A percentile compares a stretch with the other conserved stretches of the same genome.
These are phyloP conservation scores for Lumnitzera littorea DNA, from an alignment of 345 rosid species.

Conservation along the genomic window DNA sequence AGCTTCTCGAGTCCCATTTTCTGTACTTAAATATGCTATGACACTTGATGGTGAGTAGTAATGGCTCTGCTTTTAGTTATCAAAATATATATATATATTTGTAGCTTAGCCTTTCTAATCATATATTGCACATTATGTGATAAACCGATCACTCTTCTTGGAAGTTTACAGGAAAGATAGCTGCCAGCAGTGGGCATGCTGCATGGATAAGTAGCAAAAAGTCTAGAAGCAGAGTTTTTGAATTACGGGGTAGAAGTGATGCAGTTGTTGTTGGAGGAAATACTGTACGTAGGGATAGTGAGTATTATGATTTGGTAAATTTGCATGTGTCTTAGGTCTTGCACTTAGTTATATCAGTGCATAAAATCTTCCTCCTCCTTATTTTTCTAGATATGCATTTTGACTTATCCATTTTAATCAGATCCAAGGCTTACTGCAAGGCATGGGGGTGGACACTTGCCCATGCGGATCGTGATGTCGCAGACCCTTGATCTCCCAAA, in stretches of 20 bases:
- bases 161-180: slow-evolving; percentile 71
- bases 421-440: slow-evolving; percentile 89
- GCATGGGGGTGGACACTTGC: slow-evolving; percentile 84
- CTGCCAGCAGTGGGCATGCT: slow-evolving; percentile 88
- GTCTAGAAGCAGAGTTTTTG: slow-evolving; percentile 75
- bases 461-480: slow-evolving; percentile 75
- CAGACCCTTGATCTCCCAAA: slow-evolving; percentile 82
- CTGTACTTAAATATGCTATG: slow-evolving; percentile 94
- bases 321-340: not conserved
- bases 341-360: not conserved
- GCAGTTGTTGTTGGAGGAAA: slow-evolving; percentile 91
- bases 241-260: slow-evolving; percentile 82
- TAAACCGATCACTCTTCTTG: slow-evolving; percentile 4
- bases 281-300: slow-evolving; percentile 82
- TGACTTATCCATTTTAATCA: slow-evolving; percentile 14
- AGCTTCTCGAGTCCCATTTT: slow-evolving; percentile 75
- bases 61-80: not conserved
- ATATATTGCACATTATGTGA: not conserved
- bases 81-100: not conserved
- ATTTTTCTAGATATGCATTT: slow-evolving; percentile 3
- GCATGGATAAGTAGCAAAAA: slow-evolving; percentile 86
- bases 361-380: not conserved
- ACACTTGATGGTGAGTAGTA: slow-evolving; percentile 76
- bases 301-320: slow-evolving; percentile 12
- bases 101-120: not conserved